phyloP scores from a whole-genome alignment of 2,329 filamentous ascomycete genomes.

The Cytospora paraplurivora region DNA sequence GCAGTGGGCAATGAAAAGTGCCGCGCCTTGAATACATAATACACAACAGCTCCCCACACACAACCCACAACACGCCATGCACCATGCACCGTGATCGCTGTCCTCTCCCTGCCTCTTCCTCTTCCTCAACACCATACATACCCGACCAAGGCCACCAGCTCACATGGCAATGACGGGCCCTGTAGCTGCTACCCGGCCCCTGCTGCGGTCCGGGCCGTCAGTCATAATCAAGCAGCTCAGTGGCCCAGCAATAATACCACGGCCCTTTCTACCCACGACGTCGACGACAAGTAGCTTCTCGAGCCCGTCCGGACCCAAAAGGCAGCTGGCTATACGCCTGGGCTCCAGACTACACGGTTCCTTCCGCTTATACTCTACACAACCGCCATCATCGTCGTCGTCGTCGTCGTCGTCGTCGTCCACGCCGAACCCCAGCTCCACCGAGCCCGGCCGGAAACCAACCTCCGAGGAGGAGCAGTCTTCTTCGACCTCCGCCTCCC shows the following conservation, averaged over 20 bases:
- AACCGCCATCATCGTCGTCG: constrained; percentile 10
- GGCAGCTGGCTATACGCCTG: constrained; percentile 34
- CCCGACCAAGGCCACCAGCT: constrained; percentile 2
- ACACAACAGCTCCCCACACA: no score
- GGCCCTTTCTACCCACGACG: constrained; percentile 18
- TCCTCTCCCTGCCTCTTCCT: background rate
- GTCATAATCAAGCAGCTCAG: constrained; percentile 29
- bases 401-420: background rate
- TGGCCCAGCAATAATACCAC: constrained; percentile 23
- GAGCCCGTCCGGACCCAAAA: constrained; percentile 1
- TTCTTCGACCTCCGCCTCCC: constrained; percentile 22
- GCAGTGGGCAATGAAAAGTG: no score
- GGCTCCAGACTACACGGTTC: constrained; percentile 33
- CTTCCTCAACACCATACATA: background rate
- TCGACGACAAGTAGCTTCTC: constrained; percentile 22
- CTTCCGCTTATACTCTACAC: constrained; percentile 37
- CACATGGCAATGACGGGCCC: constrained; percentile 28
- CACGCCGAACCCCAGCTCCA: background rate
- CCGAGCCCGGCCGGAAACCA: constrained; percentile 2
- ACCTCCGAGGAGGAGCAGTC: background rate
- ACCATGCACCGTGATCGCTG: background rate
- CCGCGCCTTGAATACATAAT: no score
- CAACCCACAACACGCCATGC: no score
- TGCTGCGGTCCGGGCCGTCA: constrained; percentile 25
- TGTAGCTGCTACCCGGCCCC: constrained; percentile 29